These are phyloP conservation scores for Leccinum ponderosum DNA, from an alignment of 1,284 basidiomycete species.

Conservation along the genomic window DNA sequence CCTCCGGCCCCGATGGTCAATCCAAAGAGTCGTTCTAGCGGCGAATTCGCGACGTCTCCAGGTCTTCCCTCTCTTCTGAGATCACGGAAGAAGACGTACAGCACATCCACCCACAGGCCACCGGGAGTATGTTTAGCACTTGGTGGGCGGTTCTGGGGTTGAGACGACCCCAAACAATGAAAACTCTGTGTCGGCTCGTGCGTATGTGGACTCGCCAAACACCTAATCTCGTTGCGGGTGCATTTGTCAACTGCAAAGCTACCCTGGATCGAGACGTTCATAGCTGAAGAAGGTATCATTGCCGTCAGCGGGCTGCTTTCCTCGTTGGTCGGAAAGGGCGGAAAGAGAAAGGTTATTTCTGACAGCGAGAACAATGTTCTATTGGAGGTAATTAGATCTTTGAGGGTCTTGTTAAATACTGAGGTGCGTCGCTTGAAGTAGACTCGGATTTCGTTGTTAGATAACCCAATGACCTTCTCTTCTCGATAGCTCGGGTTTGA, in stretches of 20 bases:
- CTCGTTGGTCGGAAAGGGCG: constrained; percentile 59
- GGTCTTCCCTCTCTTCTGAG: constrained; percentile 23
- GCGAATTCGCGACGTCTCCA: constrained; percentile 36
- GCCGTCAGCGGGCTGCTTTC: constrained; percentile 59
- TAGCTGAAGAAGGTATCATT: constrained; percentile 69
- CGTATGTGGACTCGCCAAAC: constrained; percentile 74
- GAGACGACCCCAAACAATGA: constrained; percentile 43
- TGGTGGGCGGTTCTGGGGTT: constrained; percentile 71
- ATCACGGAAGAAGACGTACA: constrained; percentile 36
- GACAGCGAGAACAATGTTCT: constrained; percentile 72
- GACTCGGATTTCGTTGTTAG: constrained; percentile 29
- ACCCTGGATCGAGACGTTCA: constrained; percentile 78
- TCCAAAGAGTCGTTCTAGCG: constrained; percentile 39
- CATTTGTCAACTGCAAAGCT: constrained; percentile 83
- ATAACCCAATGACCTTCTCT: constrained; percentile 3
- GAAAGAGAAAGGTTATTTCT: constrained; percentile 55
- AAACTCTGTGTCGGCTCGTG: constrained; percentile 50
- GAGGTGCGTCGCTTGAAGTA: constrained; percentile 52
- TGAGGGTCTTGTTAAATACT: constrained; percentile 84
- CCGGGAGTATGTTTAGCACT: constrained; percentile 73
- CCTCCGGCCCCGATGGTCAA: constrained; percentile 31
- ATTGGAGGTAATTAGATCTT: constrained; percentile 75
- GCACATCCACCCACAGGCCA: constrained; percentile 62
- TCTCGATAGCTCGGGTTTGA: constrained; percentile 66
- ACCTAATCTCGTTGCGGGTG: constrained; percentile 82